These are phyloP conservation scores for Komagataella populi DNA, from an alignment of 805 yeast genomes.

Conservation along the genomic window DNA sequence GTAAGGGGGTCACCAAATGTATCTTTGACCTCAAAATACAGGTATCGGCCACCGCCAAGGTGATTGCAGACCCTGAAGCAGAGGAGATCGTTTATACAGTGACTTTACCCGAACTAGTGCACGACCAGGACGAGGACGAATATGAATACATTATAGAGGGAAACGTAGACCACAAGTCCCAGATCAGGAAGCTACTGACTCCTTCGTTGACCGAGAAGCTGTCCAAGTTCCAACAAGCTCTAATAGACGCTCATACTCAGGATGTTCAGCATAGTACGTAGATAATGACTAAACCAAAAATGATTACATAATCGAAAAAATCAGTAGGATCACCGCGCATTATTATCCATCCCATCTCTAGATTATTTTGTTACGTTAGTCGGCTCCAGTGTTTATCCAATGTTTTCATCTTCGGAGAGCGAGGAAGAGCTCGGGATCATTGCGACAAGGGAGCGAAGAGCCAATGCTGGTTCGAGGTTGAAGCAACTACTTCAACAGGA, in stretches of 20 bases:
- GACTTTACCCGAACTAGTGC: constrained; percentile 54
- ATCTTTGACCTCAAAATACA: constrained; percentile 52
- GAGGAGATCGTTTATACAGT: constrained; percentile 29
- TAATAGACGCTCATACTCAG: constrained; percentile 46
- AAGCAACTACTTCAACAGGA: constrained; percentile 62
- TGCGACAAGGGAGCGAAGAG: constrained; percentile 61
- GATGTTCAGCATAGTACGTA: constrained; percentile 40
- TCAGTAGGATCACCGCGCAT: not conserved
- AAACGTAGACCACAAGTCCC: constrained; percentile 19
- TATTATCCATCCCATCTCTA: not conserved
- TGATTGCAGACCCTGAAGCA: constrained; percentile 11
- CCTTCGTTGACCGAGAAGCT: constrained; percentile 38
- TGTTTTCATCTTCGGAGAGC: not conserved
- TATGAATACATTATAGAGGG: constrained; percentile 34
- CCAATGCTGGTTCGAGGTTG: constrained; percentile 85
- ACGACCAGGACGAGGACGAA: constrained; percentile 62
- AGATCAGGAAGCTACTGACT: constrained; percentile 31
- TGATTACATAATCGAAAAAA: not conserved
- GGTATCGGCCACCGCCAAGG: constrained; percentile 25
- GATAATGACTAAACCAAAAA: not conserved
- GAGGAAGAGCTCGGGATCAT: constrained; percentile 23
- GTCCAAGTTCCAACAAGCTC: constrained; percentile 45
- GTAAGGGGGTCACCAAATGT: constrained; percentile 72
- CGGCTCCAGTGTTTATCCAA: not conserved
- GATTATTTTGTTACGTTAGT: not conserved